Evolutionary conservation across 257 asterid genomes (phyloP).

Genomic region (Ballota nigra): DNA sequence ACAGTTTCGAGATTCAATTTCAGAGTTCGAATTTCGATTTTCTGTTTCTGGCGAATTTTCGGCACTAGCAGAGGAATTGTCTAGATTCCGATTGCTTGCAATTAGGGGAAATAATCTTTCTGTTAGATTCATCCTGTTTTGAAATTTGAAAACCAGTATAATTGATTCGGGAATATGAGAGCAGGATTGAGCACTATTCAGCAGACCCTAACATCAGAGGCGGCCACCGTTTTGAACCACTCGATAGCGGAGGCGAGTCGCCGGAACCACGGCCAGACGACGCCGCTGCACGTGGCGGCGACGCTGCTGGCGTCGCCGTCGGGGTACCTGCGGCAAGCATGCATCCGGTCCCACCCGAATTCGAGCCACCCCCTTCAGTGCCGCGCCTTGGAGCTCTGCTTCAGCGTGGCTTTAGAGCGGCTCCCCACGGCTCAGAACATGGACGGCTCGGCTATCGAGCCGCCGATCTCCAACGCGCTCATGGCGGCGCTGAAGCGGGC

Average conservation of each 20-base stretch:
- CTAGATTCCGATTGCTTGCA: not conserved
- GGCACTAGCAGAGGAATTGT: slow-evolving; percentile 18
- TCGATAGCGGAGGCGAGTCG: slow-evolving; percentile 83
- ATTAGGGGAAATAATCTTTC: not conserved
- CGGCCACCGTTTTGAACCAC: slow-evolving; percentile 69
- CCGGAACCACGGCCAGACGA: slow-evolving; percentile 89
- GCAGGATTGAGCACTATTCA: slow-evolving; percentile 82
- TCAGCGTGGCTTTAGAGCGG: slow-evolving; percentile 87
- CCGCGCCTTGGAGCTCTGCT: slow-evolving; percentile 88
- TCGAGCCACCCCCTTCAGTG: slow-evolving; percentile 95
- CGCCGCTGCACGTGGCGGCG: slow-evolving; percentile 97
- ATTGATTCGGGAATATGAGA: slow-evolving; percentile 52
- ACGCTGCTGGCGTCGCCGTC: slow-evolving; percentile 78
- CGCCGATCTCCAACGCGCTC: slow-evolving; percentile 53
- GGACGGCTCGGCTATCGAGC: slow-evolving; percentile 52
- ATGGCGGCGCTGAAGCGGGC: slow-evolving; percentile 90
- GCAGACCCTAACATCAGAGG: slow-evolving; percentile 88
- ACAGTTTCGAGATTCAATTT: slow-evolving; percentile 23
- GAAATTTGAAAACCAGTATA: not conserved
- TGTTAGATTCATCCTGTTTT: slow-evolving; percentile 9
- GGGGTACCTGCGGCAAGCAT: slow-evolving; percentile 73
- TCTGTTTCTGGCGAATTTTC: slow-evolving; percentile 6
- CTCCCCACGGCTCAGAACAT: slow-evolving; percentile 63
- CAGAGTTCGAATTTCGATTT: slow-evolving; percentile 18
- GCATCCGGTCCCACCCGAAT: slow-evolving; percentile 91